phyloP scores from a whole-genome alignment of 768 basidiomycete species.

The Boletus huronensis region DNA sequence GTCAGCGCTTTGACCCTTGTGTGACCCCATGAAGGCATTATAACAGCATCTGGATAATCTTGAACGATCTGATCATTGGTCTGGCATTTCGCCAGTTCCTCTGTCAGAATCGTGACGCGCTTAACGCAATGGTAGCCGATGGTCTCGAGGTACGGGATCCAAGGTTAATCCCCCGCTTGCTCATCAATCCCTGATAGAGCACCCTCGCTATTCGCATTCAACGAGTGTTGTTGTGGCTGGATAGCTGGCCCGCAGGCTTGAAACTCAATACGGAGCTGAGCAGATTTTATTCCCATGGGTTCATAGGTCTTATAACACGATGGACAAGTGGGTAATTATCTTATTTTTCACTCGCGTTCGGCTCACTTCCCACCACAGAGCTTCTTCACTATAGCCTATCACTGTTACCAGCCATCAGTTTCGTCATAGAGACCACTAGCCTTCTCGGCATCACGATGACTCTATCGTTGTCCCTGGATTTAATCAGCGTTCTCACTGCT shows the following conservation, averaged over 20 bases:
- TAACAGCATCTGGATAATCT: constrained; percentile 85
- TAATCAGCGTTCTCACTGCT: constrained; percentile 60
- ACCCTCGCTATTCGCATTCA: constrained; percentile 38
- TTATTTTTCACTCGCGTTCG: background rate
- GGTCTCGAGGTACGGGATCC: constrained; percentile 39
- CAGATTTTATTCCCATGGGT: constrained; percentile 70
- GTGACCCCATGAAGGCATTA: constrained; percentile 59
- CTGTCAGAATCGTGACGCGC: constrained; percentile 52
- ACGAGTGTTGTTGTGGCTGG: constrained; percentile 71
- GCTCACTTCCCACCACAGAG: constrained; percentile 9
- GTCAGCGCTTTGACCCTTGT: background rate
- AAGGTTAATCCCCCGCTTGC: background rate
- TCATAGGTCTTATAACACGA: constrained; percentile 57
- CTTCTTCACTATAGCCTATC: constrained; percentile 23
- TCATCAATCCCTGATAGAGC: constrained; percentile 12
- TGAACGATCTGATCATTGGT: constrained; percentile 90
- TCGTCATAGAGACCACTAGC: constrained; percentile 36
- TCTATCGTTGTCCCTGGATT: constrained; percentile 63
- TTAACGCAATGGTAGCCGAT: constrained; percentile 40
- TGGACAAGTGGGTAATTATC: constrained; percentile 66
- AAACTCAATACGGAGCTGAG: constrained; percentile 97
- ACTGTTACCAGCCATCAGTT: constrained; percentile 23
- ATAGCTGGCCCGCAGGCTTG: constrained; percentile 93
- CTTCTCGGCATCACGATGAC: constrained; percentile 58
- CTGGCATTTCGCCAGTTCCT: constrained; percentile 67